Evolutionary conservation across 257 asterid species (phyloP), one percentile per base, ranked within the genome.

Genomic region (Nicotiana tomentosiformis): DNA sequence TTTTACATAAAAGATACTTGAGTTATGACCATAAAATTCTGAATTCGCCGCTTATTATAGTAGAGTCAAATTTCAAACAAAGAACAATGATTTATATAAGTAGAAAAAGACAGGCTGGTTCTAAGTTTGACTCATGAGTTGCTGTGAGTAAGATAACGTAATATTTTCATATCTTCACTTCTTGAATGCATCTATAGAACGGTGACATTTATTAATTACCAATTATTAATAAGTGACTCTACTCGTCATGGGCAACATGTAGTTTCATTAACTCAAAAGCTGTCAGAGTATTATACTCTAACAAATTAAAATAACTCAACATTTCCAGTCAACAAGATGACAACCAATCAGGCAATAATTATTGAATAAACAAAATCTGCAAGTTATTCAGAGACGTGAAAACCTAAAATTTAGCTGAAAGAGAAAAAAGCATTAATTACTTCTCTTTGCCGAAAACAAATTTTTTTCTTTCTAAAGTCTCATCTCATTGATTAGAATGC

Each of bases 211-310:
- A 72, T 72, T 23, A 17, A 18, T 1, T 64, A 30, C 11, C 6
- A 29, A 32, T 33, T 32, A 67, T 33, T 67, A 1, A 14, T 23
- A 23, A 39, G 60, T 12, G 23, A 26, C 26, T 74, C 80, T 23
- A 4, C 80, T 49, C 8, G 2, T 46, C 62, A 74, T 74, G 80
- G 80, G 43, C 26, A 23, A 15, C 80, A 49, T 26, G 80, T 26
- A 49, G 79, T 74, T 74, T 74, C 43, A 49, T 74, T 74, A 74
- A 74, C 62, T 74, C 23, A 74, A 74, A 74, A 74, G 26, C 62
- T 49, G 62, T 26, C 80, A 49, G 62, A 49, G 23, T 43, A 49
- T 26, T 74, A 35, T 10, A 23, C 26, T 23, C 26, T 23, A 17
- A 1, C 15, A 72, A 26, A 70, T 72, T 8, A 23, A 49, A 49